Evolutionary conservation across 192 early-diverging fungal genomes (phyloP), one percentile per base, ranked within the genome.

Genomic region (Spizellomyces punctatus): DNA sequence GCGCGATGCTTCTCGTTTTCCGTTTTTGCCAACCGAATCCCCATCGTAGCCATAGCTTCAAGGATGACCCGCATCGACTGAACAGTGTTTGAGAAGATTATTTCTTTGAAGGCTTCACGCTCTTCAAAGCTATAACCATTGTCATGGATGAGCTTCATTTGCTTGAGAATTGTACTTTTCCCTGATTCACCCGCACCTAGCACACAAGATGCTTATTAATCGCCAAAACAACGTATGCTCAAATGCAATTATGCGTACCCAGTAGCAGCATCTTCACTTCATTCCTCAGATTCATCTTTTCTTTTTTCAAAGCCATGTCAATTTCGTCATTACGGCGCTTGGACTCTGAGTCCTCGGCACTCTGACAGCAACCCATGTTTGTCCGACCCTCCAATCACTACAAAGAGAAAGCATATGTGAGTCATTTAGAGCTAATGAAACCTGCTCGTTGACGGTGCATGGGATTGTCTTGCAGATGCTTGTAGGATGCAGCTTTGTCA

Each of bases 131-230:
- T 91, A 83, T 95, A 98, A 5, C 96, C 96, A 69, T 89, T 91
- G 72, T 94, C 96, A 79, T 98, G 95, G 71, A 98, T 97, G 63
- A 98, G 86, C 78, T 94, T 95, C 95, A 98, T 96, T 77, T 98
- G 96, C 79, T 98, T 98, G 64, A 98, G 83, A 74, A 98, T 95
- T 21, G 96, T 98, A 50, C 90, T 92, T 82, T 98, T 98, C 63
- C 96, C 96, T 8, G 96, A 97, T 81, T 98, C 96, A 71, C 96
- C 96, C 47, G 96, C 94, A 75, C 92, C 93, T 92, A 71, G 63
- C 49, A 49, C 58, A 19, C 12, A 54, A 54, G 27, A 61, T 22
- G 21, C 21, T 22, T 14, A 61, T 61, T n/a, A 19, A 54, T 14
- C 3, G 52, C 17, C 52, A 54, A 54, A 54, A 36, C 27, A 36